Percentiles rank a stretch among this genome's conserved stretches.
Conservation (phyloP, 768 basidiomycete species). For the Lactifluus rugatus region DNA sequence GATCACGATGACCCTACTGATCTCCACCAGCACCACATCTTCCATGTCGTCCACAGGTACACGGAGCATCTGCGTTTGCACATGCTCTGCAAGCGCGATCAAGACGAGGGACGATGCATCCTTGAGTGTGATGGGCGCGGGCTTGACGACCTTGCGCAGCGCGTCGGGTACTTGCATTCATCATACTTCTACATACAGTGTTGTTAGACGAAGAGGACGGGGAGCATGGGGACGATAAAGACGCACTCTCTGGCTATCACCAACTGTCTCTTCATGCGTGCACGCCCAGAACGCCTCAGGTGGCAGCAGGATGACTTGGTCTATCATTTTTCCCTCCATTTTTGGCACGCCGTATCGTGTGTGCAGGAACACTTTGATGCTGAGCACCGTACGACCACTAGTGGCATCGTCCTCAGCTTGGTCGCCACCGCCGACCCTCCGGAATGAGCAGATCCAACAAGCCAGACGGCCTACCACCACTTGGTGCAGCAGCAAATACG, state of each 20-base stretch:
- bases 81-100: not conserved
- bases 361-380: slow-evolving; percentile 1
- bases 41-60: slow-evolving; percentile 5
- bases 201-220: too few species aligned
- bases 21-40: slow-evolving; percentile 8
- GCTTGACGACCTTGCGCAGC: not conserved
- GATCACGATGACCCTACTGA: not conserved
- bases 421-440: not conserved
- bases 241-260: not conserved
- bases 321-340: not conserved
- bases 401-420: too few species aligned
- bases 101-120: not conserved
- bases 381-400: not conserved
- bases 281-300: slow-evolving; percentile 10
- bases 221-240: too few species aligned
- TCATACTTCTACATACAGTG: not conserved
- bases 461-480: not conserved
- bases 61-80: not conserved
- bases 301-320: slow-evolving; percentile 1
- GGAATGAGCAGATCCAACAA: slow-evolving; percentile 4
- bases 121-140: not conserved
- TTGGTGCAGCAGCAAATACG: not conserved
- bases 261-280: not conserved
- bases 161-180: not conserved
- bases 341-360: slow-evolving; percentile 9